Conservation (phyloP, 352 stramenopile species). For the Globisporangium radiosum region DNA sequence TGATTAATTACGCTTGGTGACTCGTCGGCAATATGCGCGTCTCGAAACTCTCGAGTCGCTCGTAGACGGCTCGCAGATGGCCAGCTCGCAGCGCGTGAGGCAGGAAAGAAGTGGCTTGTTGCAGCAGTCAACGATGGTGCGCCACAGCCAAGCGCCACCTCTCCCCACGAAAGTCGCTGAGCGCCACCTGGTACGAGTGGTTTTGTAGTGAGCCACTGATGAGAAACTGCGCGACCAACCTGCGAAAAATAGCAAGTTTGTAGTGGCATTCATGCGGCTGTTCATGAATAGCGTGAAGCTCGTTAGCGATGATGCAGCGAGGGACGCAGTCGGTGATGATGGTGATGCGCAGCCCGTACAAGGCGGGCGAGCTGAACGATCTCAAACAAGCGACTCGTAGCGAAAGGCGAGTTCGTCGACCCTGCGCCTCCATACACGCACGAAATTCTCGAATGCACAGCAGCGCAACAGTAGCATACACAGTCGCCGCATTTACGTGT, state of each 20-base stretch:
- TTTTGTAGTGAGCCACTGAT: background rate
- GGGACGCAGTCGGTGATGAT: background rate
- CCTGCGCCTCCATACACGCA: background rate
- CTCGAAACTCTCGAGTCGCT: background rate
- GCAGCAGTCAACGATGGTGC: background rate
- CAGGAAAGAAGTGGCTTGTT: background rate
- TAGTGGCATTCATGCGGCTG: too few relatives aligned
- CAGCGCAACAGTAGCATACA: too few relatives aligned
- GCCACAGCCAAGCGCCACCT: background rate
- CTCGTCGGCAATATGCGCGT: background rate
- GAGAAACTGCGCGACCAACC: background rate
- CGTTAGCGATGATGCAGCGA: background rate
- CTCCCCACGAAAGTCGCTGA: background rate
- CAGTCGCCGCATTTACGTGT: too few relatives aligned
- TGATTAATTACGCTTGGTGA: background rate
- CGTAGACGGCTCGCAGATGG: background rate
- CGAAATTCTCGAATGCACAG: background rate
- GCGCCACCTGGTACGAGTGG: background rate
- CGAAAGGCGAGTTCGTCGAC: background rate
- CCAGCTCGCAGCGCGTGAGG: background rate
- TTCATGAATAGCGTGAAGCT: background rate
- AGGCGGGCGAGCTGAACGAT: background rate
- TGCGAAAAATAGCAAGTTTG: too few relatives aligned
- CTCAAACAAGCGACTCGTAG: background rate
- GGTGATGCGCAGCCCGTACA: background rate